Evolutionary conservation across 2,329 filamentous ascomycete genomes (phyloP).

Genomic region (Colletotrichum tropicicola): DNA sequence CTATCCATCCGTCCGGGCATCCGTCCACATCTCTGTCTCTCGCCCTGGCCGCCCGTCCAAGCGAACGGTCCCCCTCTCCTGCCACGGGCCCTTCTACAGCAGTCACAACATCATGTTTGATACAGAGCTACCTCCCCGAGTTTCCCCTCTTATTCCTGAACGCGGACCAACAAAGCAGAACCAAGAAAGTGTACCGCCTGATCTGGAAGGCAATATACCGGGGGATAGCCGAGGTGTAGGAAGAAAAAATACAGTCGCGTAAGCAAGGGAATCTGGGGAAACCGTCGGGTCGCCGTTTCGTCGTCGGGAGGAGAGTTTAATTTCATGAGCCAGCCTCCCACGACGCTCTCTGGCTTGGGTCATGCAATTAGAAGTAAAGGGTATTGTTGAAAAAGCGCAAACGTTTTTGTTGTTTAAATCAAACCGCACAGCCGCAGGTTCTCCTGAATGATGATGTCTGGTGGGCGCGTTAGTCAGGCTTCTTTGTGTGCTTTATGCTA

Average conservation of each 20-base stretch:
- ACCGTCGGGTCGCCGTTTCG: conserved; percentile 30
- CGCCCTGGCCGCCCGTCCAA: background rate
- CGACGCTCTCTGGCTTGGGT: conserved; percentile 30
- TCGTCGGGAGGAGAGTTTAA: conserved; percentile 25
- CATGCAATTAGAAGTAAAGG: conserved; percentile 45
- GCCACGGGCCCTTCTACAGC: conserved; percentile 10
- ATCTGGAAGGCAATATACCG: conserved; percentile 18
- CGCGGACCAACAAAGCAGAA: conserved; percentile 23
- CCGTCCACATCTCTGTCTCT: background rate
- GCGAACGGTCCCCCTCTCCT: background rate
- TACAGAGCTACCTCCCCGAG: conserved; percentile 21
- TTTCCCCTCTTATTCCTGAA: conserved; percentile 12
- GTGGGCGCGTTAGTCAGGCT: background rate
- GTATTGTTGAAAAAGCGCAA: conserved; percentile 51
- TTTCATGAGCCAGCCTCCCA: conserved; percentile 33
- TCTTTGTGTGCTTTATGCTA: conserved; percentile 1
- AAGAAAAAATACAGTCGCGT: conserved; percentile 31
- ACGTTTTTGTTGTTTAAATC: conserved; percentile 71
- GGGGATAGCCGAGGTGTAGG: conserved; percentile 19
- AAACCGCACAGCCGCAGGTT: conserved; percentile 96
- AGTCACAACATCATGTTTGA: conserved; percentile 25
- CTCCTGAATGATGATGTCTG: conserved; percentile 99
- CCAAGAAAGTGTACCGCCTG: conserved; percentile 18
- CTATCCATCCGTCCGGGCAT: conserved; percentile 29
- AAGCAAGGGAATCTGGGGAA: conserved; percentile 30